A percentile compares a stretch with the other conserved stretches of the same genome.
Conservation (phyloP, 2,329 filamentous ascomycete species). For the Teratosphaeria viscida region DNA sequence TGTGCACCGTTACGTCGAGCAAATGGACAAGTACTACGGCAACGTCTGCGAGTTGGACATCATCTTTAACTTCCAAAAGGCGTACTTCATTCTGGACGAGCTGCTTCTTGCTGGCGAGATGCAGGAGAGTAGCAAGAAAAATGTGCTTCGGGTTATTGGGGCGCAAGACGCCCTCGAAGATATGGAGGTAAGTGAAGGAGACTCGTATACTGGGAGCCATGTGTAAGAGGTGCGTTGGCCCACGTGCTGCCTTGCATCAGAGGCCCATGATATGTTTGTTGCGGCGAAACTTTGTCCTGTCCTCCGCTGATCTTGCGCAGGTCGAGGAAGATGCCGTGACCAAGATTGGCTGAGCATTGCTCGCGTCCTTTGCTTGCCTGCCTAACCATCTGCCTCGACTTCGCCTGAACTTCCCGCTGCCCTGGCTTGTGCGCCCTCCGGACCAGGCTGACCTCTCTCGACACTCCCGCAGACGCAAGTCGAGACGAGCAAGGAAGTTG, state of each 20-base stretch:
- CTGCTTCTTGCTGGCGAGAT: slow-evolving; percentile 89
- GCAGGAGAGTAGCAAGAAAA: slow-evolving; percentile 99
- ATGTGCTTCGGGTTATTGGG: slow-evolving; percentile 86
- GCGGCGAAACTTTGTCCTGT: slow-evolving; percentile 7
- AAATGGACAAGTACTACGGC: slow-evolving; percentile 99
- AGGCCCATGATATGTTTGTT: not conserved
- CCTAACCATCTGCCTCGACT: slow-evolving; percentile 3
- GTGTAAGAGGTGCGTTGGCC: not conserved
- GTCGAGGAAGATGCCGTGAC: slow-evolving; percentile 32
- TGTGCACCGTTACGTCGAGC: slow-evolving; percentile 97
- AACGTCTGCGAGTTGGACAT: slow-evolving; percentile 99
- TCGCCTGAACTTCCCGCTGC: not conserved
- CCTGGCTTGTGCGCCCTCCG: not conserved
- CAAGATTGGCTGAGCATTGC: slow-evolving; percentile 51
- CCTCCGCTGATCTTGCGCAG: slow-evolving; percentile 23
- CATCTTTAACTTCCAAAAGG: slow-evolving; percentile 99
- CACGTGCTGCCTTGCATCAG: not conserved
- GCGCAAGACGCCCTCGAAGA: slow-evolving; percentile 97
- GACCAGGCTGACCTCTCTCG: not conserved
- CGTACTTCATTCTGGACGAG: slow-evolving; percentile 98
- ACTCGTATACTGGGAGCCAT: slow-evolving; percentile 4
- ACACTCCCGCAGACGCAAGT: slow-evolving; percentile 10
- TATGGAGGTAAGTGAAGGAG: slow-evolving; percentile 74
- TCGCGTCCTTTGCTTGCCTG: slow-evolving; percentile 5
- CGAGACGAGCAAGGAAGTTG: slow-evolving; percentile 17